These are phyloP conservation scores for Annona cherimola DNA, from an alignment of 164 flowering plant genomes.

Conservation along the genomic window DNA sequence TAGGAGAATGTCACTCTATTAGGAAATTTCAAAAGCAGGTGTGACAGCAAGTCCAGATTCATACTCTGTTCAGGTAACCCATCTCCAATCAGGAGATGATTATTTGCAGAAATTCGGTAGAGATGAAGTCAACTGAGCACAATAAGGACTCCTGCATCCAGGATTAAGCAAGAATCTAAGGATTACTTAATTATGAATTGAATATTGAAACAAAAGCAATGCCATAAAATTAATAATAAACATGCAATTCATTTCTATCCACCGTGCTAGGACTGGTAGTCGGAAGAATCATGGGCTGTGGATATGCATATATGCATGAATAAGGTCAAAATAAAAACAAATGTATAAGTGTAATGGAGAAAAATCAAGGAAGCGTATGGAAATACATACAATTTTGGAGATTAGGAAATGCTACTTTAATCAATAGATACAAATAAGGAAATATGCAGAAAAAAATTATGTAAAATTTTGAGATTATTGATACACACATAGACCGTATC, in stretches of 20 bases:
- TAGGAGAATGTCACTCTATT: too few relatives aligned
- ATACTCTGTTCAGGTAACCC: constrained; percentile 29
- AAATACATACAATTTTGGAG: not conserved
- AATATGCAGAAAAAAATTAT: too few relatives aligned
- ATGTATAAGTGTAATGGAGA: not conserved
- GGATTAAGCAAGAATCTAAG: constrained; percentile 2
- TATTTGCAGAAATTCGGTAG: constrained; percentile 8
- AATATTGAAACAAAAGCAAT: not conserved
- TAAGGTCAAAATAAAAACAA: too few relatives aligned
- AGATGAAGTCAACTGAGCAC: constrained; percentile 8
- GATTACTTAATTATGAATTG: not conserved
- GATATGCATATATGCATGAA: not conserved
- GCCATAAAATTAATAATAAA: not conserved
- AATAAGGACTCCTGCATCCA: constrained; percentile 24
- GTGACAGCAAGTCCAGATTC: constrained; percentile 1
- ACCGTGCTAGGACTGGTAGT: not conserved
- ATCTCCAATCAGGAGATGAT: constrained; percentile 21
- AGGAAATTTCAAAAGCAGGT: not conserved
- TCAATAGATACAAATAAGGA: not conserved
- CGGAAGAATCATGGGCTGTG: not conserved
- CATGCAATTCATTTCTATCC: not conserved
- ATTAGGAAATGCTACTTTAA: not conserved
- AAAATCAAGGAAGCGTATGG: not conserved
- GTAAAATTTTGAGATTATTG: too few relatives aligned
- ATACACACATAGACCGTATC: too few relatives aligned